Percentiles rank a stretch among this genome's conserved stretches.
Conservation (phyloP, 306 rosid species). For the Casuarina equisetifolia region DNA sequence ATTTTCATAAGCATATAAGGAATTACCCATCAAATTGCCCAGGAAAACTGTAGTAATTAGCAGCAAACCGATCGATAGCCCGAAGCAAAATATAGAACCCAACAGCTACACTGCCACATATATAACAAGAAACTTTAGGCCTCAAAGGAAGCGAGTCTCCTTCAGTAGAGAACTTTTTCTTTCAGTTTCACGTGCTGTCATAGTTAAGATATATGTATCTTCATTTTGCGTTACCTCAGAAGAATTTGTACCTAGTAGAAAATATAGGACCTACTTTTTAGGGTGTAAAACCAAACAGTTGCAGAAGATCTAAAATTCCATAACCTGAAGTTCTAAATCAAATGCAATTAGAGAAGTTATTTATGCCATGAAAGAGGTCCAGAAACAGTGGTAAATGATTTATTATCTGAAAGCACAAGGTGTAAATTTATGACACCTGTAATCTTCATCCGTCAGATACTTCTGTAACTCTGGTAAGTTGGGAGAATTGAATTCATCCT, state of each 20-base stretch:
- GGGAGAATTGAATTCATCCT: slow-evolving; percentile 85
- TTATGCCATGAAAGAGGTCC: too few relatives aligned
- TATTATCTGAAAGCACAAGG: slow-evolving; percentile 21
- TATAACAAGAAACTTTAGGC: slow-evolving; percentile 27
- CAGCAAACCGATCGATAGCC: slow-evolving; percentile 93
- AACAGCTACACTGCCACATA: slow-evolving; percentile 60
- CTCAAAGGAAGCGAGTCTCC: slow-evolving; percentile 25
- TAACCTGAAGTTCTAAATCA: background rate
- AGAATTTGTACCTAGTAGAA: background rate
- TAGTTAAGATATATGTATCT: background rate
- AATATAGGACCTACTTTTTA: background rate
- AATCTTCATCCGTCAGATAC: slow-evolving; percentile 90
- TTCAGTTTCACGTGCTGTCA: background rate
- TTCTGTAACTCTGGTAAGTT: slow-evolving; percentile 68
- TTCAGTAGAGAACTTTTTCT: background rate
- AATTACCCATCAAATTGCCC: slow-evolving; percentile 87
- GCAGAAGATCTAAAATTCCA: slow-evolving; percentile 5
- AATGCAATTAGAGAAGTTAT: background rate
- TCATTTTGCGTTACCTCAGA: background rate
- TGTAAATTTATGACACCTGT: slow-evolving; percentile 52
- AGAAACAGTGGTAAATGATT: background rate
- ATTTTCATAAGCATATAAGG: slow-evolving; percentile 16
- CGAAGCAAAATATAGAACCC: slow-evolving; percentile 92
- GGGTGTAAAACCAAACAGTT: background rate
- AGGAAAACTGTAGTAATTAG: slow-evolving; percentile 91